Evolutionary conservation across 176 grass and related monocot genomes (phyloP), one percentile per base, ranked within the genome.

Genomic region (Triticum timopheevii): DNA sequence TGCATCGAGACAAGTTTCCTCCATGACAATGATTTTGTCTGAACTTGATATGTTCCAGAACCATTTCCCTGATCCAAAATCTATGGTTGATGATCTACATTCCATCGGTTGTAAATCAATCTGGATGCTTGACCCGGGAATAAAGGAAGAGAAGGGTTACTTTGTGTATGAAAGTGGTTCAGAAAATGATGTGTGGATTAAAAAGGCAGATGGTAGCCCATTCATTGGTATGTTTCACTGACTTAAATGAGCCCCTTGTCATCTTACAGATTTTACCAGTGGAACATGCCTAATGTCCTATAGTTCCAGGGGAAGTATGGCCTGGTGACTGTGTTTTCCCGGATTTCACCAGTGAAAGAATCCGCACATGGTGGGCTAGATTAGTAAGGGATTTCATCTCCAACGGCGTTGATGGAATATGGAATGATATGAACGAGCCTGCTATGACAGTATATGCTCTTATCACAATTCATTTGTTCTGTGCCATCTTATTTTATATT

Each of bases 381-480:
- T 85, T 98, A 76, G 96, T 98, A 49, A 95, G 27, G 58, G 84
- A 98, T 70, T 98, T 98, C 62, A 76, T 92, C 63, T 89, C 91
- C n/a, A 93, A 94, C 73, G 96, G 93, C 3, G 91, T 98, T 88
- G 91, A 98, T 89, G 96, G 93, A 30, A 98, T 98, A 89, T 98
- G 96, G 96, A 95, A 95, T 88, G 96, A 98, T 86, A 98, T 98
- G 96, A 98, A 95, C 30, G 96, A 98, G 76, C 96, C 93, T 84
- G 88, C 93, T 81, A 86, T 95, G 74, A 92, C 90, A 80, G 96
- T 94, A 94, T 44, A 49, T 38, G 47, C 49, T 73, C 22, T 69
- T 64, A 76, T 81, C 59, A 69, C 62, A 24, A 80, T 20, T 56
- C 10, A 33, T 83, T 67, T 75, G 23, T 20, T 77, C 68, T 45